Evolutionary conservation across 148 eudicot genomes (phyloP), one percentile per base, ranked within the genome.

Genomic region (Chenopodium album): DNA sequence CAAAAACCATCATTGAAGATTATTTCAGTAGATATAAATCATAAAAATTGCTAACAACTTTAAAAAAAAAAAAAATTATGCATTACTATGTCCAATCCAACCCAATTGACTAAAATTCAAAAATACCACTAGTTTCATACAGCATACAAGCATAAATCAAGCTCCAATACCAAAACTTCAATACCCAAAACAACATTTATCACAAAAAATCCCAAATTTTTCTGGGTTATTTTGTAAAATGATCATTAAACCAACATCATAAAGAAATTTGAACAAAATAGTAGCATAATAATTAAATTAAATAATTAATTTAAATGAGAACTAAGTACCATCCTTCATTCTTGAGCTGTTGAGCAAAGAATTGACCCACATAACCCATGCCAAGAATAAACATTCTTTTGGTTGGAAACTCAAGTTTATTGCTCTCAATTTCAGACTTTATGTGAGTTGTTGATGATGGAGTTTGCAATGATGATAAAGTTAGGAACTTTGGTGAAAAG

Each of bases 351-450:
- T 85, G 87, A 34, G 93, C 98, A 44, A 93, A 90, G 88, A 85
- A 93, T 44, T 92, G 89, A 11, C 92, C 95, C 11, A 93, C 98
- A 70, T 84, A 94, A 85, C 98, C 98, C 94, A 92, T 82, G 19
- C 97, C 98, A 59, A 94, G 81, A 75, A 94, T 87, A 71, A 94
- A 90, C 93, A 94, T 92, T 72, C 84, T 82, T 54, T 87, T 90
- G 1, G 81, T 65, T 66, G 50, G 71, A 72, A 17, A 10, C 28
- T 83, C 80, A 31, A 87, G 64, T 13, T 78, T 77, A 14, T 26
- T 50, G 1, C 28, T 75, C 47, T 54, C 37, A 2, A 19, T 77
- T 50, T 47, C 59, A 65, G 73, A 80, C n/a, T 64, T 63, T n/a
- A 79, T 4, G 50, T 9, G 79, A 71, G 78, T 75, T 9, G 82